Evolutionary conservation across 805 yeast species (phyloP).

Genomic region (Maudiozyma turicensis): DNA sequence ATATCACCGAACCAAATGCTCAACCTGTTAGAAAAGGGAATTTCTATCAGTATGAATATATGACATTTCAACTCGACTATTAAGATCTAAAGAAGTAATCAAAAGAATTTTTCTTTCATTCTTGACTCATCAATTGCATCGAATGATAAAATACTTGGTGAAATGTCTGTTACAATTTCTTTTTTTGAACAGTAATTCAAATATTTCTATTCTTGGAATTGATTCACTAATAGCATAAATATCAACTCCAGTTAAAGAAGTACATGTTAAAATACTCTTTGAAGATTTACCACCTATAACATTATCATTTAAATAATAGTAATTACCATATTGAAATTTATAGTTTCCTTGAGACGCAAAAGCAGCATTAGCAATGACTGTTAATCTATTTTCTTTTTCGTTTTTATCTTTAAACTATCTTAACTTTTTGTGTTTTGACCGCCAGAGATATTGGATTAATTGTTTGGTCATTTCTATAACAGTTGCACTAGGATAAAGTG

Average conservation of each 20-base stretch:
- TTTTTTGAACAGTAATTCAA: not conserved
- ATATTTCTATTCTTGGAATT: not conserved
- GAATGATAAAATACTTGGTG: not conserved
- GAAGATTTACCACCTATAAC: not conserved
- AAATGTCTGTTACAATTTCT: not conserved
- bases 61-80: too few relatives aligned
- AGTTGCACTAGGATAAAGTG: conserved; percentile 4
- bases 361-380: not conserved
- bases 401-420: not conserved
- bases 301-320: not conserved
- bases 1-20: too few relatives aligned
- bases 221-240: not conserved
- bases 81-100: too few relatives aligned
- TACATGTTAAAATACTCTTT: not conserved
- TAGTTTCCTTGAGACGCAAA: not conserved
- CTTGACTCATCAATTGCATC: too few relatives aligned
- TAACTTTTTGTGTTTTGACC: conserved; percentile 2
- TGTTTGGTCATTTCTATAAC: conserved; percentile 1
- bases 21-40: too few relatives aligned
- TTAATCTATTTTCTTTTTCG: not conserved
- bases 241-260: not conserved
- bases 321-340: not conserved
- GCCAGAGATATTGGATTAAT: conserved; percentile 1
- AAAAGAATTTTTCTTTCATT: too few relatives aligned
- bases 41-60: too few relatives aligned